phyloP scores from a whole-genome alignment of 495 filamentous ascomycete species.

The Penicillium simplicissimum region DNA sequence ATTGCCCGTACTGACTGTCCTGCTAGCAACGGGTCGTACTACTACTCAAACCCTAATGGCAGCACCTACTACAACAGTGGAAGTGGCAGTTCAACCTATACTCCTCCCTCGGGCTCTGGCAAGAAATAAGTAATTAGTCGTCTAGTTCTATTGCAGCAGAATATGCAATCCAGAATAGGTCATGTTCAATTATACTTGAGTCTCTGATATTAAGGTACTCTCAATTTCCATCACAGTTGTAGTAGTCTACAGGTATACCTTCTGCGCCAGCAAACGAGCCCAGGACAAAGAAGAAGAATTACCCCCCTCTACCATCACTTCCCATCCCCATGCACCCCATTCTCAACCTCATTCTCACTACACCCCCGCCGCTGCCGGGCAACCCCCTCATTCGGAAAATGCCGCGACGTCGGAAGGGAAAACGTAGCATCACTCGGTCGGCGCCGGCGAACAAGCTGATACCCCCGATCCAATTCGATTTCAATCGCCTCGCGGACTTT shows the following conservation, averaged over 20 bases:
- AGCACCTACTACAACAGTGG: conserved; percentile 51
- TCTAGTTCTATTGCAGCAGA: neutral
- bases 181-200: neutral
- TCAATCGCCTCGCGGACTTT: conserved; percentile 85
- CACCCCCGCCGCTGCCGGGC: conserved; percentile 29
- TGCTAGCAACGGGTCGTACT: conserved; percentile 50
- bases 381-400: conserved; percentile 34
- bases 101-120: conserved; percentile 9
- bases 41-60: conserved; percentile 53
- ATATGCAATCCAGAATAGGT: neutral
- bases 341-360: conserved; percentile 33
- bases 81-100: conserved; percentile 15
- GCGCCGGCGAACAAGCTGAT: conserved; percentile 71
- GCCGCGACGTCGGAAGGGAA: conserved; percentile 14
- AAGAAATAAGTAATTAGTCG: conserved; percentile 1
- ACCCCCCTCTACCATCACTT: conserved; percentile 11
- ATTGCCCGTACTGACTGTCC: neutral
- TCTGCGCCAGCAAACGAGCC: neutral
- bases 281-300: too few species aligned
- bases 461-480: conserved; percentile 79
- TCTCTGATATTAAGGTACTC: neutral
- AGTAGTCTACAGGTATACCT: neutral
- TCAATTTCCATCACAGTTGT: too few species aligned
- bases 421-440: conserved; percentile 41
- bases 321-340: conserved; percentile 22